Percentiles rank a stretch among this genome's conserved stretches.
These are phyloP conservation scores for Syzygium aromaticum DNA, from an alignment of 345 rosid genomes.

Conservation along the genomic window DNA sequence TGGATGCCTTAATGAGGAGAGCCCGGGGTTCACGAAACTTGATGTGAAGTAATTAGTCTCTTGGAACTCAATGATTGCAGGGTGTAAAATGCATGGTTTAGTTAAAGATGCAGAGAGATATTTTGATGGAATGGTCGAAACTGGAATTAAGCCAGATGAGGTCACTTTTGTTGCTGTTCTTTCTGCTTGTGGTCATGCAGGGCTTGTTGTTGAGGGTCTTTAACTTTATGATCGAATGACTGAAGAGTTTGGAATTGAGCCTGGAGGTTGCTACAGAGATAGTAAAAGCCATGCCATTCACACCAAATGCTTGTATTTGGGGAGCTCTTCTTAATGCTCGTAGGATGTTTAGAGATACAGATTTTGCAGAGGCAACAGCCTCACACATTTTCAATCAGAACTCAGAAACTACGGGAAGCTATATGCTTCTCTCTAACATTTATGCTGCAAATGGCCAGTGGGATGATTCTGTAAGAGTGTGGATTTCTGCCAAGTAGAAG, in stretches of 20 bases:
- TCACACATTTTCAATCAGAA: slow-evolving; percentile 12
- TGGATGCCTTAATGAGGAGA: slow-evolving; percentile 50
- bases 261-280: slow-evolving; percentile 33
- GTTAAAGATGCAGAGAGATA: slow-evolving; percentile 24
- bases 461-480: slow-evolving; percentile 59
- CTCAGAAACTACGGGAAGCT: slow-evolving; percentile 11
- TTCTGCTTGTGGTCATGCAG: slow-evolving; percentile 42
- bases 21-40: slow-evolving; percentile 38
- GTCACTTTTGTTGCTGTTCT: slow-evolving; percentile 32
- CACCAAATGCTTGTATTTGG: slow-evolving; percentile 58
- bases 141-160: slow-evolving; percentile 27
- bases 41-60: slow-evolving; percentile 48
- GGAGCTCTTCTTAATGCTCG: slow-evolving; percentile 77
- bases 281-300: slow-evolving; percentile 51
- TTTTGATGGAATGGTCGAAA: slow-evolving; percentile 25
- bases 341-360: slow-evolving; percentile 45
- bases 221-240: slow-evolving; percentile 21
- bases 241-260: slow-evolving; percentile 15
- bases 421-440: slow-evolving; percentile 11
- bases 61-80: slow-evolving; percentile 78
- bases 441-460: slow-evolving; percentile 61
- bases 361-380: slow-evolving; percentile 39
- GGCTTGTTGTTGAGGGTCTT: slow-evolving; percentile 25
- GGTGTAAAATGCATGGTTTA: slow-evolving; percentile 59
- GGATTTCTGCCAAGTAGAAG: slow-evolving; percentile 47